phyloP scores from a whole-genome alignment of 108 stramenopile species.

The Skeletonema costatum region DNA sequence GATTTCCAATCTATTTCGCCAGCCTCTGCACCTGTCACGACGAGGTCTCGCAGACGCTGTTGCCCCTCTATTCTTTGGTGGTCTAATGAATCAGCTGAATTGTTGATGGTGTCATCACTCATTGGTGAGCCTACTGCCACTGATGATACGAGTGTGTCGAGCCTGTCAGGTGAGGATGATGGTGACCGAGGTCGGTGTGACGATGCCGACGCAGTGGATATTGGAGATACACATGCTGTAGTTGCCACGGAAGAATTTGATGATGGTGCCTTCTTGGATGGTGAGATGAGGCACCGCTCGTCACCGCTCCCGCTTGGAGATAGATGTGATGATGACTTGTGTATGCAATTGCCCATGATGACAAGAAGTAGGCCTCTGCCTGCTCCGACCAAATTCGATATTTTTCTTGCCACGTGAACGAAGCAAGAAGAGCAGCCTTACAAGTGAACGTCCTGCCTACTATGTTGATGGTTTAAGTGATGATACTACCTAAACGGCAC shows the following conservation, averaged over 20 bases:
- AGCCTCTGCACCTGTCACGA: constrained; percentile 15
- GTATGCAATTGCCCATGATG: background rate
- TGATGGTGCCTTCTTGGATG: background rate
- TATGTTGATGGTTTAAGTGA: no score
- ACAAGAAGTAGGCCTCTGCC: no score
- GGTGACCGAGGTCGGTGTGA: background rate
- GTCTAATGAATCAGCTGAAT: constrained; percentile 25
- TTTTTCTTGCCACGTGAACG: no score
- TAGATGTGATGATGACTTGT: background rate
- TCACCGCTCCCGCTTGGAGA: background rate
- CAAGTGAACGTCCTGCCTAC: no score
- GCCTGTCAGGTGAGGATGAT: background rate
- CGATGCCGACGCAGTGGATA: background rate
- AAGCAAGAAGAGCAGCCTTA: no score
- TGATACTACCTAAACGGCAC: no score
- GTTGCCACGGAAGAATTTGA: background rate
- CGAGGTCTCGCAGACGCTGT: constrained; percentile 29
- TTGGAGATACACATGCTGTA: background rate
- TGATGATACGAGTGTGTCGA: background rate
- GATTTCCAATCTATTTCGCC: constrained; percentile 42
- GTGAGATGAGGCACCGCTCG: background rate
- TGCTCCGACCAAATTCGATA: no score
- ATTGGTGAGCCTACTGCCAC: constrained; percentile 14
- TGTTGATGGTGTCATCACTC: background rate
- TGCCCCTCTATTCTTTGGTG: constrained; percentile 48